phyloP scores from a whole-genome alignment of 2,329 filamentous ascomycete genomes.

The Aaosphaeria arxii region DNA sequence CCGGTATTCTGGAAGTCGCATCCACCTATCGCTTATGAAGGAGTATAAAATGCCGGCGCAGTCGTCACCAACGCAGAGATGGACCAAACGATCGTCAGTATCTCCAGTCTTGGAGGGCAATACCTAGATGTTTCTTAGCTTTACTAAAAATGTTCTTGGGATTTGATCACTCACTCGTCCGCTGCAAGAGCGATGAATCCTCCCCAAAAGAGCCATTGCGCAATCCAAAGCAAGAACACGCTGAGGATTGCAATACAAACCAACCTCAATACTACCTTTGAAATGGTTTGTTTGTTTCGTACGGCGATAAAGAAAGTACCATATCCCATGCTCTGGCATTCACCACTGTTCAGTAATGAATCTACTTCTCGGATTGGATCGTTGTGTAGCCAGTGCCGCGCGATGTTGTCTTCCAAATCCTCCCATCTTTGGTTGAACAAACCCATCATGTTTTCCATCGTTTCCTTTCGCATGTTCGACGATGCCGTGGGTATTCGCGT shows the following conservation, averaged over 20 bases:
- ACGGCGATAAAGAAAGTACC: conserved; percentile 9
- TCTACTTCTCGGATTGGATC: conserved; percentile 5
- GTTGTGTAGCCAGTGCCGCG: neutral
- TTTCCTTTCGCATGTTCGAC: no score
- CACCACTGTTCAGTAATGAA: conserved; percentile 3
- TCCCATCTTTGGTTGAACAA: neutral
- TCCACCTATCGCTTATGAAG: no score
- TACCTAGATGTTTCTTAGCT: conserved; percentile 20
- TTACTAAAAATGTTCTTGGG: neutral
- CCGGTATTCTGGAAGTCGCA: no score
- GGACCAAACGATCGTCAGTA: conserved; percentile 21
- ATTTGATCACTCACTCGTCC: conserved; percentile 18
- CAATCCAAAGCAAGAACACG: conserved; percentile 20
- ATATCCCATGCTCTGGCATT: conserved; percentile 5
- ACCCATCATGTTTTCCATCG: neutral
- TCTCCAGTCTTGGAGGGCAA: conserved; percentile 22
- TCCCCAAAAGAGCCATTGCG: conserved; percentile 29
- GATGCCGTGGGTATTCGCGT: no score
- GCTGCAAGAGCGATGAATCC: conserved; percentile 23
- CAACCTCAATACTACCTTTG: conserved; percentile 6
- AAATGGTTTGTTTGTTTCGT: neutral
- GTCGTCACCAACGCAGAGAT: conserved; percentile 4
- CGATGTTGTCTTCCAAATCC: neutral
- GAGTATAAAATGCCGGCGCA: no score
- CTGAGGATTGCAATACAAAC: conserved; percentile 9